Evolutionary conservation across 768 basidiomycete species (phyloP).

Genomic region (Cyclocybe aegerita): DNA sequence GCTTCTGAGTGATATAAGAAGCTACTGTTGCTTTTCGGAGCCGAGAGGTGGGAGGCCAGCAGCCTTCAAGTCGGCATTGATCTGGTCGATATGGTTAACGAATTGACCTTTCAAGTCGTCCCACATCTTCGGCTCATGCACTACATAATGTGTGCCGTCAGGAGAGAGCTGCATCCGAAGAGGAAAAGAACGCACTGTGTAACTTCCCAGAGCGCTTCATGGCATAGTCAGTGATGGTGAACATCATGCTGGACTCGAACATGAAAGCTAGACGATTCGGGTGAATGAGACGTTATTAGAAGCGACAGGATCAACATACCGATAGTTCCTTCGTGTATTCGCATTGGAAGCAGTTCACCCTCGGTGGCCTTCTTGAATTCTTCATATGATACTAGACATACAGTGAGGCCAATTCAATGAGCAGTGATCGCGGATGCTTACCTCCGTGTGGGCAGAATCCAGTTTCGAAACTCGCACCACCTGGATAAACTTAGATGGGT

Average conservation of each 20-base stretch:
- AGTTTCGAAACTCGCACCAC: constrained; percentile 59
- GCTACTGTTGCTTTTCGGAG: constrained; percentile 2
- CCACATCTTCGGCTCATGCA: constrained; percentile 70
- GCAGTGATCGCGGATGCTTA: constrained; percentile 17
- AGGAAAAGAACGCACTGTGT: constrained; percentile 40
- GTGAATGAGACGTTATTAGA: not conserved
- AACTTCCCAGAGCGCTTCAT: constrained; percentile 58
- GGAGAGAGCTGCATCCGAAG: not conserved
- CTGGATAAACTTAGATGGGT: constrained; percentile 10
- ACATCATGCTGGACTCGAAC: constrained; percentile 64
- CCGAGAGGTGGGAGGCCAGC: constrained; percentile 35
- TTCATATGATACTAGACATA: constrained; percentile 51
- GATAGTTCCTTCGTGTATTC: constrained; percentile 52
- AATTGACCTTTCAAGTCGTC: constrained; percentile 58
- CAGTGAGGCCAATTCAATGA: not conserved
- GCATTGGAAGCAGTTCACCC: constrained; percentile 47
- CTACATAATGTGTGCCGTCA: constrained; percentile 22
- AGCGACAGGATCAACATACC: constrained; percentile 30
- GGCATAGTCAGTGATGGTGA: constrained; percentile 64
- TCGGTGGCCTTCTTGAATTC: constrained; percentile 60
- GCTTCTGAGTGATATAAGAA: not conserved
- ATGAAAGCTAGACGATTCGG: constrained; percentile 44
- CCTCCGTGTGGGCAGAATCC: constrained; percentile 68
- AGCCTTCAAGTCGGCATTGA: constrained; percentile 48
- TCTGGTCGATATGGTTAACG: constrained; percentile 53